Conservation (phyloP, 2,329 filamentous ascomycete species). For the Aspergillus bombycis region DNA sequence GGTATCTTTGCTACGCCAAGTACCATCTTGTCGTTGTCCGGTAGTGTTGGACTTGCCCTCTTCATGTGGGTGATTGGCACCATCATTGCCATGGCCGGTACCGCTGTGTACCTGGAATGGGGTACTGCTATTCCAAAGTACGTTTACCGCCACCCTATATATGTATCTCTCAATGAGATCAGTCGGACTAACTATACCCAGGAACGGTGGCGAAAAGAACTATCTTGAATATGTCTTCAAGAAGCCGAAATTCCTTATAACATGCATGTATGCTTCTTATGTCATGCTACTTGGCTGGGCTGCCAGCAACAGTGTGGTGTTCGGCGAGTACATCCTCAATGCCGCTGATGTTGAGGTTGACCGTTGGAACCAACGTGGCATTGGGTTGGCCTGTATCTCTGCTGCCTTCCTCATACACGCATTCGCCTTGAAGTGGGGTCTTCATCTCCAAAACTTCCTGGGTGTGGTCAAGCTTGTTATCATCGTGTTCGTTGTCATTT, state of each 20-base stretch:
- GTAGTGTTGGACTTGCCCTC: constrained; percentile 52
- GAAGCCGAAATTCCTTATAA: constrained; percentile 56
- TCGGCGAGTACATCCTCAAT: constrained; percentile 57
- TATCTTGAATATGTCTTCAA: constrained; percentile 59
- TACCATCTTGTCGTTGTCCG: constrained; percentile 47
- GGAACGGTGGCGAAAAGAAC: constrained; percentile 57
- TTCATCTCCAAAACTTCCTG: constrained; percentile 54
- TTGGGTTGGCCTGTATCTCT: constrained; percentile 53
- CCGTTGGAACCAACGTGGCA: constrained; percentile 54
- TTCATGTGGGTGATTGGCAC: constrained; percentile 55
- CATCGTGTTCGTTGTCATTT: constrained; percentile 51
- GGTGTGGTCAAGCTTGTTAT: constrained; percentile 56
- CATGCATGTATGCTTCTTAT: constrained; percentile 58
- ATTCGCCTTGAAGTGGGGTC: constrained; percentile 50
- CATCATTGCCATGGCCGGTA: constrained; percentile 51
- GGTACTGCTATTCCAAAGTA: constrained; percentile 53
- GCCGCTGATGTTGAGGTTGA: constrained; percentile 46
- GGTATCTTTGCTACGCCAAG: constrained; percentile 56
- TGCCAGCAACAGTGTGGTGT: constrained; percentile 56
- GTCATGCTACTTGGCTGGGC: constrained; percentile 56
- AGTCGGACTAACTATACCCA: constrained; percentile 24
- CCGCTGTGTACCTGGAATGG: constrained; percentile 52
- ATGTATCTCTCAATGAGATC: not conserved
- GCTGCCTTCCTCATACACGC: constrained; percentile 53
- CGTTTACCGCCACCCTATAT: not conserved